These are phyloP conservation scores for Cyberlindnera veronae DNA, from an alignment of 805 yeast species.

Conservation along the genomic window DNA sequence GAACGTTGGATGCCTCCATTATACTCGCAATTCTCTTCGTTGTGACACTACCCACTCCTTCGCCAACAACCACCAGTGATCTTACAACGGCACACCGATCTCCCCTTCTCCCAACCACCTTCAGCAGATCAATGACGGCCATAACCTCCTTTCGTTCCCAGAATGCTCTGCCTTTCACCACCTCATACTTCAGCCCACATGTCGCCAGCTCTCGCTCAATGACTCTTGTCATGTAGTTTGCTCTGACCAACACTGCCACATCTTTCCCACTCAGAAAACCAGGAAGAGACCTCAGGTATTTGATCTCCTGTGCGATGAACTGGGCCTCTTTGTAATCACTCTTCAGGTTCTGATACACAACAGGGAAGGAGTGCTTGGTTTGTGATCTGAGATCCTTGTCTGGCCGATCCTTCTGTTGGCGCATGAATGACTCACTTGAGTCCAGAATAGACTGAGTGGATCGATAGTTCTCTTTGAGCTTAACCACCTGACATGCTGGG, in stretches of 20 bases:
- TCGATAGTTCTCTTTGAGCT: slow-evolving; percentile 71
- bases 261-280: slow-evolving; percentile 49
- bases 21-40: slow-evolving; percentile 8
- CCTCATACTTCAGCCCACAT: slow-evolving; percentile 56
- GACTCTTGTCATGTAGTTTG: slow-evolving; percentile 55
- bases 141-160: slow-evolving; percentile 75
- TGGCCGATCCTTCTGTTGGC: slow-evolving; percentile 49
- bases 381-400: slow-evolving; percentile 47
- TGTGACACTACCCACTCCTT: slow-evolving; percentile 54
- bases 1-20: slow-evolving; percentile 7
- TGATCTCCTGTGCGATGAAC: slow-evolving; percentile 54
- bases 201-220: slow-evolving; percentile 62
- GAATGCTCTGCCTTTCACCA: slow-evolving; percentile 72
- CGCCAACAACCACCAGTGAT: slow-evolving; percentile 43
- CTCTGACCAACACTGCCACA: slow-evolving; percentile 68
- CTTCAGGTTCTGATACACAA: slow-evolving; percentile 40
- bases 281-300: slow-evolving; percentile 43
- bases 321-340: slow-evolving; percentile 53
- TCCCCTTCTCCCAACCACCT: slow-evolving; percentile 53
- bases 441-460: slow-evolving; percentile 67
- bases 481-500: slow-evolving; percentile 35
- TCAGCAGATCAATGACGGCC: slow-evolving; percentile 58
- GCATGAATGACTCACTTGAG: slow-evolving; percentile 62
- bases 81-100: slow-evolving; percentile 61
- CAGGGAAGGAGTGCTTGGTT: slow-evolving; percentile 38